Evolutionary conservation across 2,329 filamentous ascomycete species (phyloP).

Genomic region (Didymella segeticola): DNA sequence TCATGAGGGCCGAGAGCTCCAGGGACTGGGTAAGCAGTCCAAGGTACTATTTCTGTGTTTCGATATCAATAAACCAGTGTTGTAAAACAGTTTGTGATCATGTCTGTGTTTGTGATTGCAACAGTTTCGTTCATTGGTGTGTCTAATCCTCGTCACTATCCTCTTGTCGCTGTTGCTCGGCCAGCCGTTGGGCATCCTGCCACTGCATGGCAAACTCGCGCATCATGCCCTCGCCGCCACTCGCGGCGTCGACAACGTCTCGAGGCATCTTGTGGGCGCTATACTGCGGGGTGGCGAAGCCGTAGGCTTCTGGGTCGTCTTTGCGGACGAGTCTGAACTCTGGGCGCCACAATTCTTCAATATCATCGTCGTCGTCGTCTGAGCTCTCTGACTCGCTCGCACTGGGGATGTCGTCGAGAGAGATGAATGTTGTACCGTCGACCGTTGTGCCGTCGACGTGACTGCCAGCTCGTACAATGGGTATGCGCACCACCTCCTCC

Average conservation of each 20-base stretch:
- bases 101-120: neutral
- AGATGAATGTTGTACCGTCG: constrained; percentile 2
- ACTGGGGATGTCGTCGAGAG: constrained; percentile 5
- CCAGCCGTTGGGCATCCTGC: constrained; percentile 54
- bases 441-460: neutral
- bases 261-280: constrained; percentile 94
- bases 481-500: constrained; percentile 41
- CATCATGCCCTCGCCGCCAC: constrained; percentile 71
- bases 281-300: constrained; percentile 84
- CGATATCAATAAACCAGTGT: constrained; percentile 11
- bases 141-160: constrained; percentile 47
- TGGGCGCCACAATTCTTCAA: constrained; percentile 66
- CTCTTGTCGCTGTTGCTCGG: constrained; percentile 49
- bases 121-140: no score
- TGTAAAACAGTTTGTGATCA: neutral
- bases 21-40: constrained; percentile 11
- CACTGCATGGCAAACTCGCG: constrained; percentile 67
- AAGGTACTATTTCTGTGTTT: constrained; percentile 14
- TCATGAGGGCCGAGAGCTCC: constrained; percentile 9
- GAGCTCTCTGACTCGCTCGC: constrained; percentile 32
- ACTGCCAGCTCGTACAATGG: constrained; percentile 6
- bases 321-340: constrained; percentile 83
- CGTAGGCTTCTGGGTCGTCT: constrained; percentile 87
- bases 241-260: constrained; percentile 79
- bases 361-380: constrained; percentile 59